Percentiles rank a stretch among this genome's conserved stretches.
Evolutionary conservation across 163 green algal species (phyloP).

Genomic region (Chlorella variabilis): DNA sequence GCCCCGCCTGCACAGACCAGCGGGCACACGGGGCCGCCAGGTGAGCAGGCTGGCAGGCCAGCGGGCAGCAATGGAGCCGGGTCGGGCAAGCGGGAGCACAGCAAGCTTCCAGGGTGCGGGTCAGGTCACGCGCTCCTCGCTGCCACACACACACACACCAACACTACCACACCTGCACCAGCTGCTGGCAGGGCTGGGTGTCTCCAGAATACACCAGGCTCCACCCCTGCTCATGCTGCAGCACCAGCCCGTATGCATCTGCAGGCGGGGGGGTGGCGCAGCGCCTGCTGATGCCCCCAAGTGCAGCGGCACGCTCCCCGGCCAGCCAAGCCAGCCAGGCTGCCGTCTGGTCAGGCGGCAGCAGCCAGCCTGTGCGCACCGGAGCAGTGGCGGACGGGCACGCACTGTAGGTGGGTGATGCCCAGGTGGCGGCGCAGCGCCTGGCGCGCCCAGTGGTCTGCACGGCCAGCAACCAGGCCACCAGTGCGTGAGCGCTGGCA

Average conservation of each 20-base stretch:
- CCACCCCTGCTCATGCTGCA: conserved; percentile 60
- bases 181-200: conserved; percentile 62
- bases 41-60: not conserved
- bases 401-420: conserved; percentile 30
- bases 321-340: no score
- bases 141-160: not conserved
- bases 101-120: no score
- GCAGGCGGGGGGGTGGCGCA: not conserved
- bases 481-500: no score
- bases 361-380: not conserved
- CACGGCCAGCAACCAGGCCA: not conserved
- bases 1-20: conserved; percentile 47
- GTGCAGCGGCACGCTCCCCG: not conserved
- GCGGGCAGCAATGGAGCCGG: no score
- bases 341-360: not conserved
- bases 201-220: conserved; percentile 79
- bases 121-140: no score
- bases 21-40: not conserved
- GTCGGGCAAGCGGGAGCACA: no score
- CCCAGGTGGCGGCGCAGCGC: conserved; percentile 24
- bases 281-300: no score
- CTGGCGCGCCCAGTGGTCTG: conserved; percentile 20
- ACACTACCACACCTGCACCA: conserved; percentile 50
- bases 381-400: conserved; percentile 76
- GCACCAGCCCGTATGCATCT: conserved; percentile 68